Conservation (phyloP, 495 filamentous ascomycete species). For the Penicillium malachiteum region DNA sequence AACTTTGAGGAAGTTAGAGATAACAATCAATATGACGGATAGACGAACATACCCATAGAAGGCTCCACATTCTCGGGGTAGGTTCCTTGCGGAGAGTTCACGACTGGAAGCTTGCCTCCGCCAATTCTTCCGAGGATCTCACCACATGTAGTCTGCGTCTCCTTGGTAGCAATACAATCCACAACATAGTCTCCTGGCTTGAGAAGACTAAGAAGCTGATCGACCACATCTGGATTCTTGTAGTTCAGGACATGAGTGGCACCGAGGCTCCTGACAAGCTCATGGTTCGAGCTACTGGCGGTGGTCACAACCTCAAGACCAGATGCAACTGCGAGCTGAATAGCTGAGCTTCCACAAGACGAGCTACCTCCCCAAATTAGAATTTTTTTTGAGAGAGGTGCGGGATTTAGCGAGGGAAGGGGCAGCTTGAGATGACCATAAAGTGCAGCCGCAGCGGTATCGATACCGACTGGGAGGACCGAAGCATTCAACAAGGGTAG, state of each 20-base stretch:
- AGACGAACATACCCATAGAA: slow-evolving; percentile 8
- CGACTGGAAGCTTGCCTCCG: slow-evolving; percentile 31
- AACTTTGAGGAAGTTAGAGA: slow-evolving; percentile 3
- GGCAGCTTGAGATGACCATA: slow-evolving; percentile 38
- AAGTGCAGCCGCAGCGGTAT: slow-evolving; percentile 48
- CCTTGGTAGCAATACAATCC: slow-evolving; percentile 20
- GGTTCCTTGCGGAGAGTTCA: neutral
- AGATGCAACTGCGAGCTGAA: slow-evolving; percentile 34
- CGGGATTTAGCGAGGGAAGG: slow-evolving; percentile 18
- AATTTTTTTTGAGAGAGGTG: slow-evolving; percentile 22
- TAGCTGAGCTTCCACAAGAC: slow-evolving; percentile 30
- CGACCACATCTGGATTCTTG: slow-evolving; percentile 22
- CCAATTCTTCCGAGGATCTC: slow-evolving; percentile 32
- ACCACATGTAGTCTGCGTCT: slow-evolving; percentile 17
- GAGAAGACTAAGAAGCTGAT: slow-evolving; percentile 16
- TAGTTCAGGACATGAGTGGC: slow-evolving; percentile 40
- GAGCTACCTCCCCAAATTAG: slow-evolving; percentile 39
- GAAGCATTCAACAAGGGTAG: slow-evolving; percentile 41
- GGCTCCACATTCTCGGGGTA: slow-evolving; percentile 12
- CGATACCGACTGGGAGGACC: slow-evolving; percentile 47
- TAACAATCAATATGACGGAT: neutral
- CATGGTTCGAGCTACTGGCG: slow-evolving; percentile 30
- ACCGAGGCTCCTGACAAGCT: slow-evolving; percentile 35
- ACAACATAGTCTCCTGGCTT: slow-evolving; percentile 21
- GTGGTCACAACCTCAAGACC: slow-evolving; percentile 40